Base-by-base conservation (phyloP, 2,329 filamentous ascomycete species). In the Colletotrichum acutatum region DNA sequence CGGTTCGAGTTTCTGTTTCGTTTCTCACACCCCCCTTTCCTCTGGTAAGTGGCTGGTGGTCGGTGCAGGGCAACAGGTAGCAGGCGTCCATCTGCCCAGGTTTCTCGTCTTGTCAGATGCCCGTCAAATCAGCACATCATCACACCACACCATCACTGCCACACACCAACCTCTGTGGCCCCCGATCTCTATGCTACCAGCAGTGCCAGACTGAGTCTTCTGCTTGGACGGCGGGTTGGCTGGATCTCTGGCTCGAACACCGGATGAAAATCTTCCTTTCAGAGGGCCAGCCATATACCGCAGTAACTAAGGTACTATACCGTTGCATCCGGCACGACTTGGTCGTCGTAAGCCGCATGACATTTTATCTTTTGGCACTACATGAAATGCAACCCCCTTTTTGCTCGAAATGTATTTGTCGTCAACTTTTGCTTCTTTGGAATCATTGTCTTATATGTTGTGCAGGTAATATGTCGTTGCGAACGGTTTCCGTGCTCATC, bases 1-100 rank as follows among this genome's bases (percentile, higher is more conserved):
- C 66, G 70, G 66, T 72, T 72, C 66, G 66, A 72, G 53, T 65
- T 69, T 60, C 70, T 65, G 66, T 58, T 69, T 72, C 57, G 46
- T 59, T 60, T 26, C 9, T 37, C 16, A 26, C 37, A 22, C 30
- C 19, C 6, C 24, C 42, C 32, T 54, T 28, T 4, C n/a, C 12
- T 46, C 34, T 16, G 14, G 34, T 42, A 34, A 34, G 5, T 16
- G 12, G 34, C 34, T 7, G 34, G 5, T 42, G 34, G 34, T 16
- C 14, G 34, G 34, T 16, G 34, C 34, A 42, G 34, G 12, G 12
- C 34, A 42, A 42, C 5, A 42, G 34, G 34, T 42, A 42, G 34
- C 34, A 2, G 34, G 14, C 14, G 5, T 14, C 66, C 60, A 46
- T 46, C 34, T 32, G 9, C 22, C n/a, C 46, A 19, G 52, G 12